Percentiles rank a stretch among this genome's conserved stretches.
Evolutionary conservation across 148 eudicot species (phyloP).

Genomic region (Spergularia bocconei): DNA sequence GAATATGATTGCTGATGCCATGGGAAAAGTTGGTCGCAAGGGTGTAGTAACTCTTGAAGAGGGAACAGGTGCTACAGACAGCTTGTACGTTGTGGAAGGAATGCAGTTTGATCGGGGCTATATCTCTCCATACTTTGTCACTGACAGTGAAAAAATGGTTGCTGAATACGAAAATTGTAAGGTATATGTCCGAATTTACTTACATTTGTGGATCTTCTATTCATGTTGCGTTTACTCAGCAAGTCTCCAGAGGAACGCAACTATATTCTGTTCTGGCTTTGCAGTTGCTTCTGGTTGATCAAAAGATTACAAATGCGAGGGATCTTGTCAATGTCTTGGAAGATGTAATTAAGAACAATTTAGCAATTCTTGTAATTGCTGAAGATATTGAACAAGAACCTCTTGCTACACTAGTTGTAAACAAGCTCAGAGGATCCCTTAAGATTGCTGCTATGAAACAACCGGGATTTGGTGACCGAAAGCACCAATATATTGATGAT

Average conservation of each 20-base stretch:
- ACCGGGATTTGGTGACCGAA: conserved; percentile 74
- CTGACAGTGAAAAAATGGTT: conserved; percentile 66
- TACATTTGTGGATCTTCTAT: neutral
- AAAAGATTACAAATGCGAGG: conserved; percentile 67
- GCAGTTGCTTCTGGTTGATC: conserved; percentile 70
- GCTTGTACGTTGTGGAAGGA: conserved; percentile 55
- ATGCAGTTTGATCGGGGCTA: conserved; percentile 78
- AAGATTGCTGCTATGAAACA: conserved; percentile 78
- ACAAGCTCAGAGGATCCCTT: conserved; percentile 67
- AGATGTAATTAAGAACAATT: conserved; percentile 55
- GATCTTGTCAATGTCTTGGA: conserved; percentile 62
- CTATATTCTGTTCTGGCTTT: conserved; percentile 15
- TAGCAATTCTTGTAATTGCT: conserved; percentile 54
- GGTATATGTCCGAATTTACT: conserved; percentile 28
- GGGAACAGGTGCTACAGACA: conserved; percentile 72
- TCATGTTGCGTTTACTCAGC: neutral
- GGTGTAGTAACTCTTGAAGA: conserved; percentile 99
- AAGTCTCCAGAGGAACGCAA: conserved; percentile 1
- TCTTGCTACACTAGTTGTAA: conserved; percentile 75
- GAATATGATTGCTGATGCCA: conserved; percentile 92
- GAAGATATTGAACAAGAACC: conserved; percentile 82
- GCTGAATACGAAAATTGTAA: conserved; percentile 64
- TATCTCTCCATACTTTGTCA: conserved; percentile 69
- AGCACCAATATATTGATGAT: conserved; percentile 65
- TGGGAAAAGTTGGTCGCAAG: conserved; percentile 88